phyloP scores from a whole-genome alignment of 305 asterid genomes.

The Fraxinus baroniana region DNA sequence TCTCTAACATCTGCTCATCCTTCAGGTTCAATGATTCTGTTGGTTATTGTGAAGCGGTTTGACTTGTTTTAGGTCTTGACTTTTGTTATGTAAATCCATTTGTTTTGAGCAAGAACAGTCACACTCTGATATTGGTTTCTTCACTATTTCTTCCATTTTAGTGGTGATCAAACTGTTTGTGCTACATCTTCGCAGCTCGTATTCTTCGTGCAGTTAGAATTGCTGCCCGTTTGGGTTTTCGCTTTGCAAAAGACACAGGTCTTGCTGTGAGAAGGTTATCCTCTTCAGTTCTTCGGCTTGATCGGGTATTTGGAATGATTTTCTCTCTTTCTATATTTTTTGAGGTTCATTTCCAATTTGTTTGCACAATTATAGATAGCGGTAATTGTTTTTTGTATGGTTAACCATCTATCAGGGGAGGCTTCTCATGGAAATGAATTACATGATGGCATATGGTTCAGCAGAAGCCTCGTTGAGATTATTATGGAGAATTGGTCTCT shows the following conservation, averaged over 20 bases:
- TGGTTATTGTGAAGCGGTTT: background rate
- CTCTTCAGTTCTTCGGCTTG: constrained; percentile 66
- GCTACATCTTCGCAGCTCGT: constrained; percentile 59
- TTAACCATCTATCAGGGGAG: constrained; percentile 57
- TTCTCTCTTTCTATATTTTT: constrained; percentile 4
- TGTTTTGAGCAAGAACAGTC: constrained; percentile 5
- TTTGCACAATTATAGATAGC: background rate
- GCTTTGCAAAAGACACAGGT: constrained; percentile 73
- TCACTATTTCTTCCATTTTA: constrained; percentile 10
- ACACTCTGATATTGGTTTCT: background rate
- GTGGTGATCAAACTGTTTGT: constrained; percentile 13
- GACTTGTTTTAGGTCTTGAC: background rate
- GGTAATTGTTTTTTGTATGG: background rate
- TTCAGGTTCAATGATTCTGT: constrained; percentile 2
- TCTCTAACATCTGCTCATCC: constrained; percentile 14
- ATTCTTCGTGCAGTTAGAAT: constrained; percentile 89
- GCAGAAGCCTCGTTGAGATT: constrained; percentile 84
- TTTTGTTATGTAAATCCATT: background rate
- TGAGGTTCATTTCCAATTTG: constrained; percentile 11
- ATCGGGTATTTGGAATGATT: constrained; percentile 52
- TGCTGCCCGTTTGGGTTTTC: constrained; percentile 76
- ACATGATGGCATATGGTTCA: constrained; percentile 95
- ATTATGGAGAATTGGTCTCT: constrained; percentile 85
- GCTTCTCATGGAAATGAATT: constrained; percentile 93
- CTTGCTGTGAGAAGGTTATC: constrained; percentile 60